Base-by-base conservation (phyloP, 1,284 basidiomycete genomes). In the Trichosporon sp. region DNA sequence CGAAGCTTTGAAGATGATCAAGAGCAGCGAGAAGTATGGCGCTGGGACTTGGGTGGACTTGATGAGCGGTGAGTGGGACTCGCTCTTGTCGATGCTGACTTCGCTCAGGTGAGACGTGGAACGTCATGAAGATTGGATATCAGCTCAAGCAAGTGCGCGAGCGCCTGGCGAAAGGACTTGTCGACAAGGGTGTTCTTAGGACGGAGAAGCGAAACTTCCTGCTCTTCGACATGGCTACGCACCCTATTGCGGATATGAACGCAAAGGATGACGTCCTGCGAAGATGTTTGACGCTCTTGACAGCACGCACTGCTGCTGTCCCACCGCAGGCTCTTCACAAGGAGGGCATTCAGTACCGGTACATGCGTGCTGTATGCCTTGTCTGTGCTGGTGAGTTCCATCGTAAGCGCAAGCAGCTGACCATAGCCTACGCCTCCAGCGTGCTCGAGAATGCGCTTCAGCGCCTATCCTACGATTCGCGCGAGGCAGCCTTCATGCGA, bases 191-290 rank as follows among this genome's bases (percentile, higher is more conserved):
- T 71, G 87, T 97, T 44, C 86, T 97, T n/a, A 89, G 94, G 56
- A 97, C 94, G 11, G 94, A 96, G 80, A 96, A 96, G 79, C 90
- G 92, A 77, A 96, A 96, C 80, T 96, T 96, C 80, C 85, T 96
- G 54, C 84, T 96, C n/a, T 96, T 96, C 80, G 94, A 97, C 82
- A 96, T 96, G 94, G 93, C 94, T 21, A 96, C 94, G 0, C 94
- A 96, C 78, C 94, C 94, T 1, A 89, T 96, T 62, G 91, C 92
- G 8, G 94, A 96, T 79, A 85, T 91, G 27, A 89, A 90, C 64
- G 89, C 88, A 14, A 96, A 97, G 78, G 92, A 94, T 74, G 84
- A 85, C 66, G 86, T 96, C 73, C 84, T 96, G 71, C 82, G 84
- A 16, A 88, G 94, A 46, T 85, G 89, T 37, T 84, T 91, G 37